Conservation (phyloP, 371 early-diverging fungal genomes). For the Apophysomyces sp. region DNA sequence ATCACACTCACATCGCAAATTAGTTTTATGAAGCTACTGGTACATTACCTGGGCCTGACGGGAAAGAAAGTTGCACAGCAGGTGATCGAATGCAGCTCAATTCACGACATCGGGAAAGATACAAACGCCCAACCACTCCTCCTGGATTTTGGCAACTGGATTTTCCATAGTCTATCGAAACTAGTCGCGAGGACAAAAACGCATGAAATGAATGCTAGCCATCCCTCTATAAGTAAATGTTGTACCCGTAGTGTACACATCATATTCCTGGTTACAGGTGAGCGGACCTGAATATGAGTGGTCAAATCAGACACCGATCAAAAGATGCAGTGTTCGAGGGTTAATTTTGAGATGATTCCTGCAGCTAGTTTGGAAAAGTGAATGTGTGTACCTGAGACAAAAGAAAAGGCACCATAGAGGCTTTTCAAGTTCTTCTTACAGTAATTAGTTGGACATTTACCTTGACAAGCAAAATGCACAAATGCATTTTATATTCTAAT, state of each 20-base stretch:
- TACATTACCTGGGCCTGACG: neutral
- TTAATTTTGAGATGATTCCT: too few species aligned
- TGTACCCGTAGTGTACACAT: too few species aligned
- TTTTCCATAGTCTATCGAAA: neutral
- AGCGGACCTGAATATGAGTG: neutral
- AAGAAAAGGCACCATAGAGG: too few species aligned
- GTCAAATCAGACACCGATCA: too few species aligned
- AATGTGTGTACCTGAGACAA: too few species aligned
- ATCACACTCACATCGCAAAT: neutral
- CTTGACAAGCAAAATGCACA: too few species aligned
- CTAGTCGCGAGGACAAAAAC: neutral
- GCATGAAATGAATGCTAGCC: neutral
- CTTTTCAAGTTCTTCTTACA: too few species aligned
- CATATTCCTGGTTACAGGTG: neutral
- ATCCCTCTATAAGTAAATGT: too few species aligned
- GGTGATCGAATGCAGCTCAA: conserved; percentile 7
- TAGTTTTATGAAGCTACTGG: conserved; percentile 11
- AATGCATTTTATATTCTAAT: too few species aligned
- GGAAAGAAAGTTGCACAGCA: neutral
- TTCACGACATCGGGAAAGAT: conserved; percentile 1
- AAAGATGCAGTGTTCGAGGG: too few species aligned
- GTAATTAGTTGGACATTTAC: too few species aligned
- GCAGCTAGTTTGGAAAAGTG: too few species aligned
- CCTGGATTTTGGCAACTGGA: conserved; percentile 9
- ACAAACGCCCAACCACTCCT: conserved; percentile 8